Base-by-base conservation (phyloP, 192 early-diverging fungal genomes). In the Coemansia javaensis region DNA sequence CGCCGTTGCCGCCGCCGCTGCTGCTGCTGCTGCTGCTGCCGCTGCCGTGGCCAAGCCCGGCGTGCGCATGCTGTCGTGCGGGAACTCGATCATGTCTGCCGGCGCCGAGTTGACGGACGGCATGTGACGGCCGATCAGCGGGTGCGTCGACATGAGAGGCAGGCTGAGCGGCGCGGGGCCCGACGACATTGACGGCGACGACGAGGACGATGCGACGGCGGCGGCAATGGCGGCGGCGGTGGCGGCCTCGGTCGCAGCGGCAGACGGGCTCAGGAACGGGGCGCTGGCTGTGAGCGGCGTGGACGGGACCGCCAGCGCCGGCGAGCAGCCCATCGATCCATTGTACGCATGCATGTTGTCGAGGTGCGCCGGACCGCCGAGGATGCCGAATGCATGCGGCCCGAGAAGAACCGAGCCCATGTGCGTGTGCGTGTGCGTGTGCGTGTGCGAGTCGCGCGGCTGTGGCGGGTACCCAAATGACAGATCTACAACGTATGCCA, bases 71-170 rank as follows among this genome's bases (percentile, higher is more conserved):
- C 54, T 21, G 18, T 73, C 50, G 1, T 40, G 41, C 0, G 69
- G 33, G 14, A 73, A 73, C 58, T 73, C 69, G 11, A 73, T 44
- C 39, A 73, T 50, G 39, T 73, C 50, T 1, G 69, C 31, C 15
- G 69, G 69, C 9, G 69, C 69, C 22, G 69, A 73, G 47, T 33
- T 66, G 27, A 55, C 32, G 0, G 54, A 41, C 7, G 40, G 42
- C 35, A 65, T 15, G 18, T 47, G 46, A 2, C 39, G 42, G 35
- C 7, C 43, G 39, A 20, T 15, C 12, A 59, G 23, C 5, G 56
- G 15, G 8, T 34, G 38, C 1, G 43, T 11, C 9, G 47, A 6
- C 28, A 42, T 25, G 56, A 51, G 21, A 14, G 46, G 38, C 48
- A 59, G 18, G 24, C 38, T 35, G n/a, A 59, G 56, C 23, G 22